A percentile compares a stretch with the other conserved stretches of the same genome.
Conservation (phyloP, 805 yeast genomes). For the Saturnispora bothae region DNA sequence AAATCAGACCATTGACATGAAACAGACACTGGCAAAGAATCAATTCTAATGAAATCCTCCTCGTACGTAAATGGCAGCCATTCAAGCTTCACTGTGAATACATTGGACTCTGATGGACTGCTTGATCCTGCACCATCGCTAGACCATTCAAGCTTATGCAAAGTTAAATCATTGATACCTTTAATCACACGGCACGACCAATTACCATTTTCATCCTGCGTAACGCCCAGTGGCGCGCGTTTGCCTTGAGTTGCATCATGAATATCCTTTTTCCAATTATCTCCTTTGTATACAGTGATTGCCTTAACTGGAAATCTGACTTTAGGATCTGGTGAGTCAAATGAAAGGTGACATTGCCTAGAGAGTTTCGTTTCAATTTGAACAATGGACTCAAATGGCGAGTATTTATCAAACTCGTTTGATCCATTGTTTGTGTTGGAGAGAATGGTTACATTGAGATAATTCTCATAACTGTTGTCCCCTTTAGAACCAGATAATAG, state of each 20-base stretch:
- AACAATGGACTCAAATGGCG: slow-evolving; percentile 56
- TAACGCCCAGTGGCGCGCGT: slow-evolving; percentile 35
- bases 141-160: slow-evolving; percentile 59
- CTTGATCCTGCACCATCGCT: slow-evolving; percentile 18
- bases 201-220: slow-evolving; percentile 27
- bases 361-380: slow-evolving; percentile 47
- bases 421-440: slow-evolving; percentile 32
- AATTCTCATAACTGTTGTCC: slow-evolving; percentile 30
- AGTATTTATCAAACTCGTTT: slow-evolving; percentile 31
- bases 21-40: slow-evolving; percentile 42
- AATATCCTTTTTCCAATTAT: slow-evolving; percentile 7
- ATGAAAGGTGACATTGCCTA: slow-evolving; percentile 53
- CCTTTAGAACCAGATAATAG: slow-evolving; percentile 29
- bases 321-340: slow-evolving; percentile 35
- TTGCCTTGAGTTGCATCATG: slow-evolving; percentile 4
- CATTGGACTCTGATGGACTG: slow-evolving; percentile 6
- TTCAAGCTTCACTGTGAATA: slow-evolving; percentile 54
- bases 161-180: slow-evolving; percentile 55
- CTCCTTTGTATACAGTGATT: slow-evolving; percentile 38
- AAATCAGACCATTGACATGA: slow-evolving; percentile 76
- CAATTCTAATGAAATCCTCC: slow-evolving; percentile 23
- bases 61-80: slow-evolving; percentile 63
- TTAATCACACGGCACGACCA: slow-evolving; percentile 38
- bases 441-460: slow-evolving; percentile 40
- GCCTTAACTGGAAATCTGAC: slow-evolving; percentile 53